Evolutionary conservation across 1,284 basidiomycete species (phyloP), one percentile per base, ranked within the genome.

Genomic region (Leccinum subspadiceum): DNA sequence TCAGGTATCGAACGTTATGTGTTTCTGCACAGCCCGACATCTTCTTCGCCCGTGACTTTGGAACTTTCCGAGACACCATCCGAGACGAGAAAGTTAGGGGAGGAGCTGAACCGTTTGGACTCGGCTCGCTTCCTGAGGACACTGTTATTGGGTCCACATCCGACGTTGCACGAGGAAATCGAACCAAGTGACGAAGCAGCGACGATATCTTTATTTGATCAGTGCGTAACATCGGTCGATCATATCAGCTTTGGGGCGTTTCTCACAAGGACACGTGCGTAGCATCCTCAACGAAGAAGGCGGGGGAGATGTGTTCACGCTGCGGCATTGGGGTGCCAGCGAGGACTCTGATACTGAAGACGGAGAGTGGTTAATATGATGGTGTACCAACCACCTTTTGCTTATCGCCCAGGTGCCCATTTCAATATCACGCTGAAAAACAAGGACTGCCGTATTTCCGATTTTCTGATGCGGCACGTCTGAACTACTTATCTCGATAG

Each of bases 1-100:
- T 78, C 85, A 2, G 90, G 90, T 2, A 82, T 93, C 33, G 91
- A 93, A 68, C 83, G 83, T 26, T 75, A 84, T 62, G 79, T 92
- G 41, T 67, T 85, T n/a, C 71, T 91, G 3, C 91, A 92, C 70
- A 84, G 85, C 63, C 82, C 86, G 5, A 84, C 82, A 7, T 67
- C 76, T 12, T 76, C 75, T 12, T 79, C 83, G 1, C 84, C 85
- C 0, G 84, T 80, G 62, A 76, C 75, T 9, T 68, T 75, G 39
- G 69, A 76, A 48, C 68, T 89, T 39, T 55, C 69, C 0, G 68
- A 56, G 26, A 85, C 87, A 0, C 69, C 79, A 0, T 68, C 70
- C 10, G 74, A 76, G n/a, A 82, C 84, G 10, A 81, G 89, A 54
- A 55, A 60, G 20, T 64, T 86, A 5, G 68, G 63, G 13, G 73